Percentiles rank a stretch among this genome's conserved stretches.
These are phyloP conservation scores for Vaucheria bursata DNA, from an alignment of 352 stramenopile genomes.

Conservation along the genomic window DNA sequence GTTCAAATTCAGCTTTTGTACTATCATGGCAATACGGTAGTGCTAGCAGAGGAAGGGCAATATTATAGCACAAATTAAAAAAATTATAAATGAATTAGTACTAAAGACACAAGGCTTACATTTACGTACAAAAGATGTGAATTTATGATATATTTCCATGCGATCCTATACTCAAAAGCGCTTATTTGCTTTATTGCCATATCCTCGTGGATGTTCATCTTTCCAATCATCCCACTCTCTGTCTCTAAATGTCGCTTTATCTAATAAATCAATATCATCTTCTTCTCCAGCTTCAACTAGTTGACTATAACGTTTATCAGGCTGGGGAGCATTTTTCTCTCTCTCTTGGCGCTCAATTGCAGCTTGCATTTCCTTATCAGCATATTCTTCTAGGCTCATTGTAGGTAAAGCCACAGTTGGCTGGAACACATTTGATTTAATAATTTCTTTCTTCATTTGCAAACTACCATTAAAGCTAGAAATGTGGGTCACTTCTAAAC, in stretches of 20 bases:
- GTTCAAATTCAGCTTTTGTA: too few species aligned
- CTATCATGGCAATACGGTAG: too few species aligned
- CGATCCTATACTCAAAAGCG: conserved; percentile 27
- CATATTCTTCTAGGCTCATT: conserved; percentile 86
- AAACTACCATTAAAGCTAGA: conserved; percentile 23
- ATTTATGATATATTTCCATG: too few species aligned
- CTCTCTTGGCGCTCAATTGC: conserved; percentile 3
- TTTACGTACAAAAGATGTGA: too few species aligned
- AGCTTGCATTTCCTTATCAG: conserved; percentile 53
- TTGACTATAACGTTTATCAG: conserved; percentile 73
- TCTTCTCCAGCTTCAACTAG: conserved; percentile 85
- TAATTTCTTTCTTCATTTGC: conserved; percentile 55
- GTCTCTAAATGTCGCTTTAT: conserved; percentile 81
- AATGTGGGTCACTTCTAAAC: conserved; percentile 40
- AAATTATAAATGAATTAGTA: too few species aligned
- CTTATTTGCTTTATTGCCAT: conserved; percentile 79
- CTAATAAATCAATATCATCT: conserved; percentile 77
- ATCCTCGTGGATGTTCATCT: conserved; percentile 84
- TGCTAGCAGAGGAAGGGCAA: too few species aligned
- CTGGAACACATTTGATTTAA: conserved; percentile 79
- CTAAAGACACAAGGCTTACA: too few species aligned
- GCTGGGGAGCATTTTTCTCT: conserved; percentile 47
- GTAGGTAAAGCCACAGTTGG: conserved; percentile 87
- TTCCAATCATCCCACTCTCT: conserved; percentile 93
- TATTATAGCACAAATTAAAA: too few species aligned